These are phyloP conservation scores for Syzygium aqueum DNA, from an alignment of 345 rosid genomes.

Conservation along the genomic window DNA sequence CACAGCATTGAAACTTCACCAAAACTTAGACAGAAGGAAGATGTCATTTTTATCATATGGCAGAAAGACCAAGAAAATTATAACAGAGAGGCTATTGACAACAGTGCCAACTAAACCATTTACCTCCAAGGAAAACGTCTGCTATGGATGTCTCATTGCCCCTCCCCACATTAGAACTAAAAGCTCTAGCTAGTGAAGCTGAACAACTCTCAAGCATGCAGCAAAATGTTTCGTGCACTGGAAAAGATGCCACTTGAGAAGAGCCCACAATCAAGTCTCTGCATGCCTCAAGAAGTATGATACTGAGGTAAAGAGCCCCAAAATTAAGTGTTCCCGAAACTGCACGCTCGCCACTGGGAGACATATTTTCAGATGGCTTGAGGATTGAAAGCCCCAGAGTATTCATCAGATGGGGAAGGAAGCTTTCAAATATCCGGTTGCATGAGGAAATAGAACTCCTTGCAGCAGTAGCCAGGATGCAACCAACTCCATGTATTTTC, in stretches of 20 bases:
- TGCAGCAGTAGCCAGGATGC: constrained; percentile 55
- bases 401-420: constrained; percentile 49
- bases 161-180: constrained; percentile 27
- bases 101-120: constrained; percentile 5
- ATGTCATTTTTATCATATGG: not conserved
- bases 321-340: constrained; percentile 29
- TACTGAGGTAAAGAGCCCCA: constrained; percentile 64
- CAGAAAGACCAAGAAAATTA: not conserved
- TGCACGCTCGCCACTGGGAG: constrained; percentile 10
- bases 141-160: constrained; percentile 16
- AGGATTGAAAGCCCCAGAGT: constrained; percentile 34
- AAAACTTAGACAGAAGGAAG: not conserved
- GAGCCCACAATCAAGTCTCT: constrained; percentile 39
- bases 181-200: constrained; percentile 34
- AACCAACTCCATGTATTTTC: constrained; percentile 49
- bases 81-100: not conserved
- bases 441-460: constrained; percentile 58
- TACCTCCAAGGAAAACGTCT: constrained; percentile 62
- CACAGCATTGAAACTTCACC: not conserved
- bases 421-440: constrained; percentile 40
- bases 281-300: constrained; percentile 62
- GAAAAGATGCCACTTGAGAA: constrained; percentile 9
- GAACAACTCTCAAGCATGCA: constrained; percentile 40
- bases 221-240: constrained; percentile 37
- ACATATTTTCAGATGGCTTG: constrained; percentile 17